phyloP scores from a whole-genome alignment of 495 filamentous ascomycete genomes.

The Patellaria atrata region DNA sequence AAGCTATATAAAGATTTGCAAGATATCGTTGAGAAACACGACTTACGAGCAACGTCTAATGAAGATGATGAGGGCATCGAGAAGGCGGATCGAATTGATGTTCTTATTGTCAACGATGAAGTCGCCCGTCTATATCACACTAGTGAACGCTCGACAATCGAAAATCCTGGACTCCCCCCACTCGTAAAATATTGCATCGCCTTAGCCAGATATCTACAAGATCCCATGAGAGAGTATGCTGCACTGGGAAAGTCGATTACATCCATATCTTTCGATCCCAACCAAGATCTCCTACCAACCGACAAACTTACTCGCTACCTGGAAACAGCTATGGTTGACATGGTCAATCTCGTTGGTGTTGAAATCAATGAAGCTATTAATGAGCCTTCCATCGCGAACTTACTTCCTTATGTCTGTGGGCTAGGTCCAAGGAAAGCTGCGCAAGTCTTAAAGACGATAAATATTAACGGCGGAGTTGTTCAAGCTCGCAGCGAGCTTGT shows the following conservation, averaged over 20 bases:
- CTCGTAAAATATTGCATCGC: conserved; percentile 79
- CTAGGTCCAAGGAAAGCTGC: conserved; percentile 86
- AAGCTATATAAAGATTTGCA: conserved; percentile 66
- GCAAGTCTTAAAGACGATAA: conserved; percentile 76
- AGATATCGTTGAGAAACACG: conserved; percentile 56
- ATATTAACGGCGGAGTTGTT: conserved; percentile 72
- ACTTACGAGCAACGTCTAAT: conserved; percentile 58
- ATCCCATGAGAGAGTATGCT: conserved; percentile 89
- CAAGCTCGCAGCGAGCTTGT: conserved; percentile 71
- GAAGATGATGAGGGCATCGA: conserved; percentile 46
- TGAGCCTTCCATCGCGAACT: conserved; percentile 63
- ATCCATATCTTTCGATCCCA: conserved; percentile 74
- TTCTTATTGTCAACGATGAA: conserved; percentile 89
- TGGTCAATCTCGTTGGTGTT: conserved; percentile 92
- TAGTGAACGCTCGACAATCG: conserved; percentile 62
- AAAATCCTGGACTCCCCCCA: conserved; percentile 63
- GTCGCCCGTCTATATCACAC: conserved; percentile 87
- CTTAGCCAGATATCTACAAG: conserved; percentile 80
- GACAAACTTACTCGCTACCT: conserved; percentile 75
- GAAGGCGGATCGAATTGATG: conserved; percentile 59
- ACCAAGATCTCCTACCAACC: conserved; percentile 72
- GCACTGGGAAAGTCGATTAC: conserved; percentile 75
- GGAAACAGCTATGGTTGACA: conserved; percentile 90
- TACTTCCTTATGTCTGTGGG: conserved; percentile 84
- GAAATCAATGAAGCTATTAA: conserved; percentile 82